phyloP scores from a whole-genome alignment of 352 stramenopile genomes.

The Pythium aphanidermatum region DNA sequence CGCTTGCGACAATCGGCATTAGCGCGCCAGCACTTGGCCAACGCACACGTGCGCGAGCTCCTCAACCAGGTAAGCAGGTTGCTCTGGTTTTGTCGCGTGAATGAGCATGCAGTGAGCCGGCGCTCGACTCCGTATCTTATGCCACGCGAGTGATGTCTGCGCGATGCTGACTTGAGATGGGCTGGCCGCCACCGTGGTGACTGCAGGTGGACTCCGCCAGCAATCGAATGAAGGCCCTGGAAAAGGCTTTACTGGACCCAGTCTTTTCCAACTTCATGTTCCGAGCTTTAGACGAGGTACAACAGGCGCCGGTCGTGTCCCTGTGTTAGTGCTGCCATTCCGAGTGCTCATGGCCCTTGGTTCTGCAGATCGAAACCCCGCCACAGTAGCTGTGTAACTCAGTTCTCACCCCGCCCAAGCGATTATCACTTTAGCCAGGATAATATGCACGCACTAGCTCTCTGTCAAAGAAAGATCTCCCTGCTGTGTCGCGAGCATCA shows the following conservation, averaged over 20 bases:
- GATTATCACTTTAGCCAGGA: no score
- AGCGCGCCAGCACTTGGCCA: slow-evolving; percentile 37
- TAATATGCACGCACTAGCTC: no score
- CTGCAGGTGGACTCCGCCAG: slow-evolving; percentile 57
- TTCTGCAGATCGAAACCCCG: slow-evolving; percentile 10
- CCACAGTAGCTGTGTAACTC: no score
- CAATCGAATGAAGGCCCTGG: slow-evolving; percentile 64
- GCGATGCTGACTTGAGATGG: no score
- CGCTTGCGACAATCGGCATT: slow-evolving; percentile 25
- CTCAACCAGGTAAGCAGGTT: slow-evolving; percentile 58
- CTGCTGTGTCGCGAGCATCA: slow-evolving; percentile 1
- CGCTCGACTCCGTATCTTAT: no score
- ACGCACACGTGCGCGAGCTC: slow-evolving; percentile 39
- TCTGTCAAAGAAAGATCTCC: no score
- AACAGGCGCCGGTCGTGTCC: not conserved
- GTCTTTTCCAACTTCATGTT: slow-evolving; percentile 79
- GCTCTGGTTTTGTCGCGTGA: no score
- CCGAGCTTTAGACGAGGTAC: slow-evolving; percentile 54
- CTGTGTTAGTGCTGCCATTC: not conserved
- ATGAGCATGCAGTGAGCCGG: no score
- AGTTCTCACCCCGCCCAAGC: no score
- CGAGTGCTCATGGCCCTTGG: slow-evolving; percentile 1
- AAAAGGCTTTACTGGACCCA: slow-evolving; percentile 68
- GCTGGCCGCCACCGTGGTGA: no score
- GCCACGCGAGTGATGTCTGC: no score